A percentile compares a stretch with the other conserved stretches of the same genome.
These are phyloP conservation scores for Paramecium tetraurelia DNA, from an alignment of 73 alveolate species.

Conservation along the genomic window DNA sequence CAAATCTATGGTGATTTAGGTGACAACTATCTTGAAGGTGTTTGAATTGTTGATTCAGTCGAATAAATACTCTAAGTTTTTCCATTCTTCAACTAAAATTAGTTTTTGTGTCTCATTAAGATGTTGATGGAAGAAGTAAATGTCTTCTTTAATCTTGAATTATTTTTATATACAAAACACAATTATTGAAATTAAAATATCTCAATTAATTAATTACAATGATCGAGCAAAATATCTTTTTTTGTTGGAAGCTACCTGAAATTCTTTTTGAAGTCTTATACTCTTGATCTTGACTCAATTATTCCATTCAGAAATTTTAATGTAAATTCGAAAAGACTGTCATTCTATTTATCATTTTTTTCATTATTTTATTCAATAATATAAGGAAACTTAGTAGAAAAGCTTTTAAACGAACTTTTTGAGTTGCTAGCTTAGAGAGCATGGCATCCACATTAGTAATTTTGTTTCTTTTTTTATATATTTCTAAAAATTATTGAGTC, in stretches of 20 bases:
- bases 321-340: background rate
- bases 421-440: background rate
- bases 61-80: background rate
- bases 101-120: background rate
- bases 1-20: background rate
- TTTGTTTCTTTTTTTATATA: background rate
- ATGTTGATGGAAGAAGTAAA: background rate
- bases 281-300: background rate
- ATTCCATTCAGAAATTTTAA: background rate
- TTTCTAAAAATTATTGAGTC: background rate
- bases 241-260: background rate
- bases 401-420: background rate
- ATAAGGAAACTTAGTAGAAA: background rate
- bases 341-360: background rate
- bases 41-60: background rate
- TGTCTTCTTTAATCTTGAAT: background rate
- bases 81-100: background rate
- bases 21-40: background rate
- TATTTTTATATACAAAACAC: background rate
- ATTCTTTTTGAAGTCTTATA: background rate
- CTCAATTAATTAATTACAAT: background rate
- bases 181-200: background rate
- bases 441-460: background rate
- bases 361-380: background rate
- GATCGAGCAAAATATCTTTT: background rate